Percentiles rank a stretch among this genome's conserved stretches.
Conservation (phyloP, 345 rosid species). For the Eucalyptus cloeziana region DNA sequence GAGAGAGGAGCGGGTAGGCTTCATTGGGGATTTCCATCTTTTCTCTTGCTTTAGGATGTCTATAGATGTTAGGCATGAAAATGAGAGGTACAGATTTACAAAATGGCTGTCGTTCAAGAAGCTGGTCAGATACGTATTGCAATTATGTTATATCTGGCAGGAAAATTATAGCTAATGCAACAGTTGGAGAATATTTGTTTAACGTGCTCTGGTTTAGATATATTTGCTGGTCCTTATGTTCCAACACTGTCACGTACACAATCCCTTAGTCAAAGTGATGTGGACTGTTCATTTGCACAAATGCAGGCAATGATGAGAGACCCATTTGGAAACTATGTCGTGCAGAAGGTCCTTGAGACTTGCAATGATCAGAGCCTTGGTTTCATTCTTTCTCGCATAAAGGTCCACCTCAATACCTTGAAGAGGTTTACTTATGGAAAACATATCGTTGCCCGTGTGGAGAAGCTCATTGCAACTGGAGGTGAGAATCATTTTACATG, state of each 20-base stretch:
- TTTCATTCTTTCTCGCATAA: conserved; percentile 81
- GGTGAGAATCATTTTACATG: conserved; percentile 32
- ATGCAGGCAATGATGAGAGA: conserved; percentile 99
- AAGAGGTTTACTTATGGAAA: conserved; percentile 94
- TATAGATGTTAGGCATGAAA: background rate
- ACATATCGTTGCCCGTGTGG: conserved; percentile 94
- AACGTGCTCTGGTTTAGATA: background rate
- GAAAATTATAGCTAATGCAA: background rate
- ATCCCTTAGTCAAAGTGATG: background rate
- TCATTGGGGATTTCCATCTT: background rate
- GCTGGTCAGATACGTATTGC: background rate
- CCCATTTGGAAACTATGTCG: conserved; percentile 96
- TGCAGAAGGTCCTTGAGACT: conserved; percentile 91
- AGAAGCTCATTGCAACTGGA: conserved; percentile 89
- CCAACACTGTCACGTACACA: background rate
- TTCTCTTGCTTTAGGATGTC: background rate
- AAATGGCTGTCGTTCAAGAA: background rate
- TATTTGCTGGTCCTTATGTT: background rate
- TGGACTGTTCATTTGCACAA: background rate
- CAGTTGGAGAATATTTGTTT: background rate
- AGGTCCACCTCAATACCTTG: conserved; percentile 71
- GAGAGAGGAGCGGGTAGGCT: background rate
- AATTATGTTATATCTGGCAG: background rate
- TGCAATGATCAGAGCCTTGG: conserved; percentile 78
- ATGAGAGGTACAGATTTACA: background rate